Evolutionary conservation across 2,329 filamentous ascomycete species (phyloP).

Genomic region (Aspergillus pseudoviridinutans): DNA sequence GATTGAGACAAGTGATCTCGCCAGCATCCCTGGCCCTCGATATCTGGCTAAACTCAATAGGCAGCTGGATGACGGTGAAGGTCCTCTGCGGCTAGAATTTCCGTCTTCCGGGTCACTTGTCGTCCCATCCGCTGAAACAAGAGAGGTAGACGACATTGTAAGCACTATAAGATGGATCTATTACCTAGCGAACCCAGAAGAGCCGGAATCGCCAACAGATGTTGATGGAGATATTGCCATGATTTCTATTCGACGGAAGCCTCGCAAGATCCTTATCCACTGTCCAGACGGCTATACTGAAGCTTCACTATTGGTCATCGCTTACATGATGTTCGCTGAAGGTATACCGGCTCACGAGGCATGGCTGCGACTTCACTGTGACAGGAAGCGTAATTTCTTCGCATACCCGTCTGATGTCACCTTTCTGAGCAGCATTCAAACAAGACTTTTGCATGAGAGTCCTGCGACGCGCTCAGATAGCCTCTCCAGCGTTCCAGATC

Average conservation of each 20-base stretch:
- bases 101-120: slow-evolving; percentile 92
- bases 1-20: slow-evolving; percentile 84
- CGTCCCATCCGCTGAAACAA: slow-evolving; percentile 75
- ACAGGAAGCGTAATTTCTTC: slow-evolving; percentile 87
- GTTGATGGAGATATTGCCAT: slow-evolving; percentile 57
- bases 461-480: slow-evolving; percentile 25
- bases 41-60: slow-evolving; percentile 62
- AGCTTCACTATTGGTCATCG: slow-evolving; percentile 79
- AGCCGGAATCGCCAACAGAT: slow-evolving; percentile 37
- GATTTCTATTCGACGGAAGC: slow-evolving; percentile 36
- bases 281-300: slow-evolving; percentile 97
- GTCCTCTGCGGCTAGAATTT: slow-evolving; percentile 67
- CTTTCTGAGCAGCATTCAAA: slow-evolving; percentile 71
- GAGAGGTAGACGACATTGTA: slow-evolving; percentile 77
- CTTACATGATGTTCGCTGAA: slow-evolving; percentile 91
- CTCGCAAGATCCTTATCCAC: slow-evolving; percentile 78
- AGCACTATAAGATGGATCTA: slow-evolving; percentile 90
- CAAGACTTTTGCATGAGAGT: slow-evolving; percentile 62
- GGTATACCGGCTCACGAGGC: slow-evolving; percentile 76
- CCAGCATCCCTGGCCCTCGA: slow-evolving; percentile 67
- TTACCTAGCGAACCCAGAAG: slow-evolving; percentile 65
- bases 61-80: slow-evolving; percentile 46
- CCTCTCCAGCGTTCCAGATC: slow-evolving; percentile 45
- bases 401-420: slow-evolving; percentile 88
- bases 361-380: slow-evolving; percentile 79